Conservation (phyloP, 148 eudicot species). For the Silene uniflora region DNA sequence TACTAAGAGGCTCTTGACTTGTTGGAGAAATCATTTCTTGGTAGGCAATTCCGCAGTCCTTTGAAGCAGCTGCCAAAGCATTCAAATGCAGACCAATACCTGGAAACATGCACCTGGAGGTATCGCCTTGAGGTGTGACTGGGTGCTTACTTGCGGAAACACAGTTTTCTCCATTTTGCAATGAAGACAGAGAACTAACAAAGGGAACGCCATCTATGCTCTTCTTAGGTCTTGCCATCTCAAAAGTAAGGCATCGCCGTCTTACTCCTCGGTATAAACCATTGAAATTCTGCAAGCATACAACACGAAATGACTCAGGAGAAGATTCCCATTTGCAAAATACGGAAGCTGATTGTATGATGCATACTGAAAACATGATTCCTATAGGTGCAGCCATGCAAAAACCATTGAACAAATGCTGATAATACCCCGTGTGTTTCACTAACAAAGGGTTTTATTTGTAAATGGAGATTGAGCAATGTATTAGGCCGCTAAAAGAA, state of each 20-base stretch:
- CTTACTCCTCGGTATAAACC: constrained; percentile 65
- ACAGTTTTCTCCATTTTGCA: constrained; percentile 34
- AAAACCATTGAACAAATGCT: too few relatives aligned
- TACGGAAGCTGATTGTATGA: neutral
- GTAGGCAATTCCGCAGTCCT: constrained; percentile 37
- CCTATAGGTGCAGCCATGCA: neutral
- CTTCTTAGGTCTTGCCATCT: constrained; percentile 60
- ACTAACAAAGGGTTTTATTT: too few relatives aligned
- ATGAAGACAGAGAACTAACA: constrained; percentile 34
- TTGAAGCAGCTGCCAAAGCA: constrained; percentile 70
- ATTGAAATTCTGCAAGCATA: constrained; percentile 40
- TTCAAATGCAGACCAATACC: constrained; percentile 96
- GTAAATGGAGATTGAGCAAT: too few relatives aligned
- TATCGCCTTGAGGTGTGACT: constrained; percentile 37
- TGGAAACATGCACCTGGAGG: constrained; percentile 51
- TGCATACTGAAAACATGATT: neutral
- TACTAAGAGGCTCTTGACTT: constrained; percentile 23
- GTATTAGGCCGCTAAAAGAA: too few relatives aligned
- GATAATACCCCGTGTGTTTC: too few relatives aligned
- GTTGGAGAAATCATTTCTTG: constrained; percentile 35
- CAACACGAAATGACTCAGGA: constrained; percentile 5
- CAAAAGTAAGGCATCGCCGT: constrained; percentile 89
- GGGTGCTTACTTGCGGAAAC: constrained; percentile 32
- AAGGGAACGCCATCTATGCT: constrained; percentile 34
- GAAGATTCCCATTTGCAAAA: neutral